These are phyloP conservation scores for Sclerotinia nivalis DNA, from an alignment of 2,329 filamentous ascomycete genomes.

Conservation along the genomic window DNA sequence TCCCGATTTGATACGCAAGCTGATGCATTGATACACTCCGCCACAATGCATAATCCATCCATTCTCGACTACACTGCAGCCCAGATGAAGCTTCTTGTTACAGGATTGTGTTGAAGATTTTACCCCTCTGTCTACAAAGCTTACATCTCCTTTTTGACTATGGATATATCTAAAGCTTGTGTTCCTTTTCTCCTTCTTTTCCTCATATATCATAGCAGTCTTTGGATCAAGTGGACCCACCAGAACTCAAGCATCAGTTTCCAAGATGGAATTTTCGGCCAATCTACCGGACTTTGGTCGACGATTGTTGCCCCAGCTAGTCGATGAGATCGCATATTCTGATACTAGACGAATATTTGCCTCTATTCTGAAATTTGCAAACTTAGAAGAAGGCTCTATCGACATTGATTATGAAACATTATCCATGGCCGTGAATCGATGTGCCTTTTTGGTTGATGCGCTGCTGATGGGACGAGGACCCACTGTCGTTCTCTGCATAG, in stretches of 20 bases:
- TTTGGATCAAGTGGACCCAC: neutral
- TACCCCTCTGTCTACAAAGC: neutral
- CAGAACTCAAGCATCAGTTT: neutral
- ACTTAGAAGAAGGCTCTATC: slow-evolving; percentile 19
- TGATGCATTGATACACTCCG: neutral
- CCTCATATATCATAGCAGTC: neutral
- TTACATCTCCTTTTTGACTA: neutral
- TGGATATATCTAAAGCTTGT: neutral
- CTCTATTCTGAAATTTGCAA: neutral
- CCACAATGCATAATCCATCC: neutral
- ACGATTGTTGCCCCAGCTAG: neutral
- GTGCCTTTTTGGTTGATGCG: slow-evolving; percentile 24
- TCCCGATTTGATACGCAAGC: neutral
- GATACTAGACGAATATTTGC: neutral
- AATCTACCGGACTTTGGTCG: neutral
- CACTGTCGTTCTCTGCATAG: neutral
- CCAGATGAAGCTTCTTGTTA: neutral
- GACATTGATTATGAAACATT: slow-evolving; percentile 26
- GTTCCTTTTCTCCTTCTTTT: neutral
- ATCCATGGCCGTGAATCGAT: slow-evolving; percentile 26
- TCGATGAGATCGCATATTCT: neutral
- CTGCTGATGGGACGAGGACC: slow-evolving; percentile 27
- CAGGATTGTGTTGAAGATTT: neutral
- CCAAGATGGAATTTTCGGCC: neutral
- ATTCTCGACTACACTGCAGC: neutral